Conservation (phyloP, 2,329 filamentous ascomycete species). For the Tolypocladium inflatum region DNA sequence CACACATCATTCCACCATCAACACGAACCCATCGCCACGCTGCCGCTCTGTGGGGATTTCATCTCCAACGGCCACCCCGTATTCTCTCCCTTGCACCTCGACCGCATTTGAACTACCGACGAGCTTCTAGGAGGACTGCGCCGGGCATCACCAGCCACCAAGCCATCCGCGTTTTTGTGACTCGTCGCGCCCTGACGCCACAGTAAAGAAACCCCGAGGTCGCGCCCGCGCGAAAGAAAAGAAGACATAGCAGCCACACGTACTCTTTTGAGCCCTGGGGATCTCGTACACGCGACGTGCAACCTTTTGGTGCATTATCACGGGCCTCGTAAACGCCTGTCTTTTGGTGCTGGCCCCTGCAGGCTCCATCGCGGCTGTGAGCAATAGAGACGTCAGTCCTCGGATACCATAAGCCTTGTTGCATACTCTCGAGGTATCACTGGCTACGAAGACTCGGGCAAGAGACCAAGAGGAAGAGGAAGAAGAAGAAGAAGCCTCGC, state of each 20-base stretch:
- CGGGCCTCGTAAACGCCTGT: slow-evolving; percentile 2
- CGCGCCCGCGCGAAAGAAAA: background rate
- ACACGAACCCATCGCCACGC: background rate
- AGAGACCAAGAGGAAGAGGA: background rate
- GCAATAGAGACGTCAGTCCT: background rate
- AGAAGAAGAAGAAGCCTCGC: background rate
- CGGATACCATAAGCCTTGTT: background rate
- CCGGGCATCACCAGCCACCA: background rate
- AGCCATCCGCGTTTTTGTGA: background rate
- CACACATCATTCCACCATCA: background rate
- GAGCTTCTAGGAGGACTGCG: background rate
- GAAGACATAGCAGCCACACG: slow-evolving; percentile 4
- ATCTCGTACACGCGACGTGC: slow-evolving; percentile 9
- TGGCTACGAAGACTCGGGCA: background rate
- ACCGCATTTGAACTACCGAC: background rate
- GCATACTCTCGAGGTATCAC: background rate
- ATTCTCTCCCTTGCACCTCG: background rate
- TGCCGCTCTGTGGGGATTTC: background rate
- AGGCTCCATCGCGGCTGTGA: background rate
- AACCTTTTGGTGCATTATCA: background rate
- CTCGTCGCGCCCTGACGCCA: background rate
- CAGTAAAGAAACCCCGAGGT: background rate
- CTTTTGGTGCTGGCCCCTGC: background rate
- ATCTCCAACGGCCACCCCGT: background rate
- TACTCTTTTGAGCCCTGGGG: slow-evolving; percentile 6